Evolutionary conservation across 2,329 filamentous ascomycete species (phyloP).

Genomic region (Dactylella cylindrospora): DNA sequence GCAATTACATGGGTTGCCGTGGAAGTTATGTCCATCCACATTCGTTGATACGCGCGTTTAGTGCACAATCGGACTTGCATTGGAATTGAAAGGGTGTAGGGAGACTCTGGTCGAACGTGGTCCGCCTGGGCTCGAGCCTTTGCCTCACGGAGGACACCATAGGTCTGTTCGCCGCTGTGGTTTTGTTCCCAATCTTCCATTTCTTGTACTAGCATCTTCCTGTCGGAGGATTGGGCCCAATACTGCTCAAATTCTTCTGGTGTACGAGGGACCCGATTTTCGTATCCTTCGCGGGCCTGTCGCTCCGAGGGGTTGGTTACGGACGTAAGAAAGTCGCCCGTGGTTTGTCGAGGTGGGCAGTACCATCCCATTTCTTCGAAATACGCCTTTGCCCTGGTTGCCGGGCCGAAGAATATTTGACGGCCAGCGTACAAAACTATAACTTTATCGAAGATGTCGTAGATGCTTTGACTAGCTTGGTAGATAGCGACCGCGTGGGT

Average conservation of each 20-base stretch:
- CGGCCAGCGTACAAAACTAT: slow-evolving; percentile 73
- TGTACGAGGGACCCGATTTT: slow-evolving; percentile 65
- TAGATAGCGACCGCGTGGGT: slow-evolving; percentile 63
- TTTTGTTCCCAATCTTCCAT: slow-evolving; percentile 58
- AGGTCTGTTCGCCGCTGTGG: slow-evolving; percentile 52
- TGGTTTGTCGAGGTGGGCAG: slow-evolving; percentile 68
- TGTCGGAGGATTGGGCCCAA: slow-evolving; percentile 56
- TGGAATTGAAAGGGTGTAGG: slow-evolving; percentile 61
- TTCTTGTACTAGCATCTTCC: slow-evolving; percentile 54
- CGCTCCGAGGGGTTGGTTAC: slow-evolving; percentile 67
- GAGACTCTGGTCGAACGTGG: slow-evolving; percentile 59
- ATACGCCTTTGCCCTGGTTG: slow-evolving; percentile 62
- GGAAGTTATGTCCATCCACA: slow-evolving; percentile 59
- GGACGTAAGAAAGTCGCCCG: slow-evolving; percentile 69
- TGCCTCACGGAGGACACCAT: slow-evolving; percentile 54
- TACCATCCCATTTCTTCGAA: slow-evolving; percentile 70
- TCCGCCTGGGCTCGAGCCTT: slow-evolving; percentile 60
- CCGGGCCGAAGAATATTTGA: slow-evolving; percentile 73
- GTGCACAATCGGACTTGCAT: slow-evolving; percentile 61
- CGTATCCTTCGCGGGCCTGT: slow-evolving; percentile 60
- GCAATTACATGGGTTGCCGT: slow-evolving; percentile 56
- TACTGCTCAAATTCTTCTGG: slow-evolving; percentile 66
- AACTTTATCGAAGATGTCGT: slow-evolving; percentile 71
- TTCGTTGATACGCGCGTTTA: slow-evolving; percentile 58
- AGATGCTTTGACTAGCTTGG: slow-evolving; percentile 58